phyloP scores from a whole-genome alignment of 2,329 filamentous ascomycete species.

The Alternaria triticimaculans region DNA sequence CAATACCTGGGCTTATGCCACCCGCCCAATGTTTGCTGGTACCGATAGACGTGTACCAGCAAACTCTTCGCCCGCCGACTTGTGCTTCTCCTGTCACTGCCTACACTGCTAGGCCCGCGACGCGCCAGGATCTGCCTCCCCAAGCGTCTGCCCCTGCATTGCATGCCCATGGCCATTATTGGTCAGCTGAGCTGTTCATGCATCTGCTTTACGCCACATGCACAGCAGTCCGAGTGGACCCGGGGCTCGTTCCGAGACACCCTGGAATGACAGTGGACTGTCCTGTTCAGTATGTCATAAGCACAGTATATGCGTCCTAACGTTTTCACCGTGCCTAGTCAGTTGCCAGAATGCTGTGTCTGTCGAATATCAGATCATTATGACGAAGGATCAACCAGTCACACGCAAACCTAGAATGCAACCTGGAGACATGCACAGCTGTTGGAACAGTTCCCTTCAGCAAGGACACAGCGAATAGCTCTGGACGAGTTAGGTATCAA shows the following conservation, averaged over 20 bases:
- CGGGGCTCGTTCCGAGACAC: background rate
- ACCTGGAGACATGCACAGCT: background rate
- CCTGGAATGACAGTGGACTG: background rate
- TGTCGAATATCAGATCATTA: background rate
- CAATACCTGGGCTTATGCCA: background rate
- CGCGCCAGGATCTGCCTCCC: background rate
- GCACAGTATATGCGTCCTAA: background rate
- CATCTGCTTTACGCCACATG: slow-evolving; percentile 6
- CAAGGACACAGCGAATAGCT: background rate
- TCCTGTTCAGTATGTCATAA: background rate
- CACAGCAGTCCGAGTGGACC: background rate
- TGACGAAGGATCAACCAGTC: background rate
- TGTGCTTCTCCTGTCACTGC: background rate
- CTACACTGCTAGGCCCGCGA: background rate
- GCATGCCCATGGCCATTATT: background rate
- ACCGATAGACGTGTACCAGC: background rate
- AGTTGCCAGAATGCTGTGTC: background rate
- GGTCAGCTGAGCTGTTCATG: slow-evolving; percentile 1
- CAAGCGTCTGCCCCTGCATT: slow-evolving; percentile 15
- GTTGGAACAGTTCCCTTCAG: background rate
- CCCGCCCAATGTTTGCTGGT: background rate
- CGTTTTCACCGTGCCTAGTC: background rate
- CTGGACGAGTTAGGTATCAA: background rate
- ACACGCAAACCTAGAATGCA: background rate
- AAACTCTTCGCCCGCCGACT: background rate